phyloP scores from a whole-genome alignment of 139 green algal genomes.

The Chlamydomonas eustigma region DNA sequence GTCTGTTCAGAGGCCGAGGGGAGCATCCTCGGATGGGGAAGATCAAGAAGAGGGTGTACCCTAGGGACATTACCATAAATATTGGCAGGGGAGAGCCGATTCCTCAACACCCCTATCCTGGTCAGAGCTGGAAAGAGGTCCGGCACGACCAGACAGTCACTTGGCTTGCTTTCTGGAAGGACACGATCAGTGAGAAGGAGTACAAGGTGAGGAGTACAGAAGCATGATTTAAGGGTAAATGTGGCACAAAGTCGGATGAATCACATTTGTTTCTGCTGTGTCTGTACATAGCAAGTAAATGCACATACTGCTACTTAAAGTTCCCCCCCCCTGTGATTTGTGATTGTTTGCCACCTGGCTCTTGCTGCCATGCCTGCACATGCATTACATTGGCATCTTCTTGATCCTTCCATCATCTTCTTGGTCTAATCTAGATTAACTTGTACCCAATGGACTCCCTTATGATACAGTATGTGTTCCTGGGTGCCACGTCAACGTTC shows the following conservation, averaged over 20 bases:
- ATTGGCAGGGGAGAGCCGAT: conserved; percentile 76
- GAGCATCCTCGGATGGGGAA: conserved; percentile 99
- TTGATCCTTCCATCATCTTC: no score
- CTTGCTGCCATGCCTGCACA: no score
- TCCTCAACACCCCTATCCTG: conserved; percentile 83
- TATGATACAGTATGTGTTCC: conserved; percentile 95
- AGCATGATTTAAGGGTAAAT: background rate
- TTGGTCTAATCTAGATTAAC: no score
- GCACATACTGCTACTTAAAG: no score
- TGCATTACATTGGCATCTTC: no score
- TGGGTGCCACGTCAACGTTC: conserved; percentile 86
- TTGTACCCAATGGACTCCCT: no score
- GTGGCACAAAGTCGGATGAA: background rate
- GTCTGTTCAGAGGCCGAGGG: conserved; percentile 94
- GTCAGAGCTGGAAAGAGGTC: conserved; percentile 68
- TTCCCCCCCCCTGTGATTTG: no score
- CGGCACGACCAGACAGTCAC: conserved; percentile 92
- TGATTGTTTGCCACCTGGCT: no score
- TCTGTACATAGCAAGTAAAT: no score
- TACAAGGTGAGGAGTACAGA: conserved; percentile 51
- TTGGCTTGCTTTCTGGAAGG: conserved; percentile 97
- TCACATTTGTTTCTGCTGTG: no score
- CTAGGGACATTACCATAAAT: conserved; percentile 97
- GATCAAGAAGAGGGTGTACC: conserved; percentile 93
- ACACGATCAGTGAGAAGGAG: conserved; percentile 87